Conservation (phyloP, 768 basidiomycete species). For the Lactarius vividus region DNA sequence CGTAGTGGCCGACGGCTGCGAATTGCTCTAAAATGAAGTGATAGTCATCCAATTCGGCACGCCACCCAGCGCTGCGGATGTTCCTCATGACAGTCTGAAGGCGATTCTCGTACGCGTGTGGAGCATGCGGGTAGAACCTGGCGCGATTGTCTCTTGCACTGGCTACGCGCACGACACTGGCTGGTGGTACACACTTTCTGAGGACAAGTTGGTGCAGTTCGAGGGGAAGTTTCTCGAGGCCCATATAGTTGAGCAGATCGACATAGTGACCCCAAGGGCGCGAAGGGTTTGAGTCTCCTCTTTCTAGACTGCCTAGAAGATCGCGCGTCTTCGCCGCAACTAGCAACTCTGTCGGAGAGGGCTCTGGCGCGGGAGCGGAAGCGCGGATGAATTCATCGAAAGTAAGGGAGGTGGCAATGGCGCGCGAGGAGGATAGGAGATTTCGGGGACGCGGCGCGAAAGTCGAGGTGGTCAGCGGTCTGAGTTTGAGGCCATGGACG, state of each 20-base stretch:
- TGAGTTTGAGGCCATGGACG: constrained; percentile 20
- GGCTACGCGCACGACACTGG: constrained; percentile 44
- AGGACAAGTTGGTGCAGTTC: constrained; percentile 69
- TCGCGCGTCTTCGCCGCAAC: constrained; percentile 25
- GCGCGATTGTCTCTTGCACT: constrained; percentile 43
- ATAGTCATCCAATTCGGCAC: constrained; percentile 59
- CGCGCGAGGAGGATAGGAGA: constrained; percentile 15
- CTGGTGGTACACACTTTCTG: constrained; percentile 57
- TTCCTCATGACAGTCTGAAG: constrained; percentile 67
- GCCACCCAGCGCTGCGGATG: constrained; percentile 53
- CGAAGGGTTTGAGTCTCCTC: constrained; percentile 36
- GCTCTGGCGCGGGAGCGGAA: not conserved
- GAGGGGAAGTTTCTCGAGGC: constrained; percentile 52
- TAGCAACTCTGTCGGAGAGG: constrained; percentile 23
- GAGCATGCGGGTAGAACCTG: constrained; percentile 37
- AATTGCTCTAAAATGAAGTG: constrained; percentile 74
- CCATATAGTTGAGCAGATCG: constrained; percentile 50
- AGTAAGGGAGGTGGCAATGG: not conserved
- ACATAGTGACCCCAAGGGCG: constrained; percentile 66
- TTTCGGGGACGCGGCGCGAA: constrained; percentile 4
- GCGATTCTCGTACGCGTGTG: constrained; percentile 63
- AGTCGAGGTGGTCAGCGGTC: constrained; percentile 8
- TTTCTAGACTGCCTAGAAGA: constrained; percentile 21
- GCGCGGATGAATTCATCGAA: constrained; percentile 4
- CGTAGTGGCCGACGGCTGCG: constrained; percentile 68